Percentiles rank a stretch among this genome's conserved stretches.
Evolutionary conservation across 768 basidiomycete species (phyloP).

Genomic region (Boletus vermiculosoides): DNA sequence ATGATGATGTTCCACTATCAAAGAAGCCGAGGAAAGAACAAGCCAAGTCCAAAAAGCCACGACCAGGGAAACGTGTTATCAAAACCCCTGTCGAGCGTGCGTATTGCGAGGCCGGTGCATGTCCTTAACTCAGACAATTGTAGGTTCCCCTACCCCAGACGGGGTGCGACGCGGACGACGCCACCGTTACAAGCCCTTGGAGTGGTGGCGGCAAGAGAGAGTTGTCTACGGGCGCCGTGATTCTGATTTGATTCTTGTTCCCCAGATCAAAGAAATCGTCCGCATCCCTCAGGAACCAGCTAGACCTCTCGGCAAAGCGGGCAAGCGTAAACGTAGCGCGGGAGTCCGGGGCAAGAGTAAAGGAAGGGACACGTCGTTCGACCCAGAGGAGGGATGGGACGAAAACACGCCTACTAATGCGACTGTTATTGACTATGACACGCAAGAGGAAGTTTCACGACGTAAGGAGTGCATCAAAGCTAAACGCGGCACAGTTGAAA

Average conservation of each 20-base stretch:
- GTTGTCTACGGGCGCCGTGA: slow-evolving; percentile 74
- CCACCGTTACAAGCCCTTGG: slow-evolving; percentile 68
- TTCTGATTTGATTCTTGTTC: slow-evolving; percentile 51
- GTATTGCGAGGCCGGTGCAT: neutral
- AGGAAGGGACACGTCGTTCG: slow-evolving; percentile 30
- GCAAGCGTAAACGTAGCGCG: slow-evolving; percentile 35
- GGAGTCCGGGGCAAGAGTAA: slow-evolving; percentile 37
- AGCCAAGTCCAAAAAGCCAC: slow-evolving; percentile 31
- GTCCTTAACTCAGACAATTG: slow-evolving; percentile 8
- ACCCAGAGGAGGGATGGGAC: slow-evolving; percentile 84
- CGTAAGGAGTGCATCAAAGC: slow-evolving; percentile 51
- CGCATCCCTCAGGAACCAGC: slow-evolving; percentile 51
- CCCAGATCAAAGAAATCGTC: slow-evolving; percentile 66
- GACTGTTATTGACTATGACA: slow-evolving; percentile 65
- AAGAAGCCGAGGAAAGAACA: slow-evolving; percentile 31
- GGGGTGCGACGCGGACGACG: slow-evolving; percentile 74
- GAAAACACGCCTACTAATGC: slow-evolving; percentile 66
- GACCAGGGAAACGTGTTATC: slow-evolving; percentile 20
- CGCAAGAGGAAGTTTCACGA: slow-evolving; percentile 58
- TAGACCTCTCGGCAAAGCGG: slow-evolving; percentile 44
- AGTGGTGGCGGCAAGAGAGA: slow-evolving; percentile 92
- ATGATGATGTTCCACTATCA: slow-evolving; percentile 30
- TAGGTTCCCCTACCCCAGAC: slow-evolving; percentile 30
- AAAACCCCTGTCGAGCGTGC: slow-evolving; percentile 24
- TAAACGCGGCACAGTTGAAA: neutral